Percentiles rank a stretch among this genome's conserved stretches.
phyloP scores from a whole-genome alignment of 1,284 basidiomycete genomes.

The Cutaneotrichosporon arboriforme region DNA sequence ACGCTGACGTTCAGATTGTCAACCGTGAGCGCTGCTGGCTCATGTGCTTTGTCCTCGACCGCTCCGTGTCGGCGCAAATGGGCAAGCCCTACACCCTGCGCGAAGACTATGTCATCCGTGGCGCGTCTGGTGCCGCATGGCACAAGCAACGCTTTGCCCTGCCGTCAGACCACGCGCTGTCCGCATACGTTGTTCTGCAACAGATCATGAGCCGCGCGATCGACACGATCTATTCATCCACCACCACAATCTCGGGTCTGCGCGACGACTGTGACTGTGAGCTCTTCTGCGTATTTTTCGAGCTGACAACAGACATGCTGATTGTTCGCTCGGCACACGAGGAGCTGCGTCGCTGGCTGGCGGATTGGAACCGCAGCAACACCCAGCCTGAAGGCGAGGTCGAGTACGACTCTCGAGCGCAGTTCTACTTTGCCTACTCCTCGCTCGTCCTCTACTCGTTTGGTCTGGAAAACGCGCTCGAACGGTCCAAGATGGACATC shows the following conservation, averaged over 20 bases:
- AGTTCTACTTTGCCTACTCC: slow-evolving; percentile 78
- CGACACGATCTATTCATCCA: slow-evolving; percentile 83
- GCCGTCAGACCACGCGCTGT: slow-evolving; percentile 54
- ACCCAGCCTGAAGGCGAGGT: not conserved
- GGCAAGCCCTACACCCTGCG: slow-evolving; percentile 50
- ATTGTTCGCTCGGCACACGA: slow-evolving; percentile 44
- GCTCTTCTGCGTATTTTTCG: slow-evolving; percentile 52
- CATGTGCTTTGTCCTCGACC: slow-evolving; percentile 81
- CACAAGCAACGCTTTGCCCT: slow-evolving; percentile 58
- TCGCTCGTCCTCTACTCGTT: slow-evolving; percentile 88
- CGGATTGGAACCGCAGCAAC: slow-evolving; percentile 26
- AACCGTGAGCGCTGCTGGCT: slow-evolving; percentile 94
- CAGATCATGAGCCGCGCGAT: slow-evolving; percentile 80
- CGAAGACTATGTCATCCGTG: slow-evolving; percentile 73
- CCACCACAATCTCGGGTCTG: slow-evolving; percentile 72
- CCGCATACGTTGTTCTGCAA: slow-evolving; percentile 61
- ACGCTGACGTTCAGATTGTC: slow-evolving; percentile 58
- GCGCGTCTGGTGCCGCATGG: slow-evolving; percentile 63
- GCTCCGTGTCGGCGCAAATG: slow-evolving; percentile 73
- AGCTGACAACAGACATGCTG: slow-evolving; percentile 42
- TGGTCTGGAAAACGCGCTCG: slow-evolving; percentile 86
- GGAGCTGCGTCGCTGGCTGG: slow-evolving; percentile 39
- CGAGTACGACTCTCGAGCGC: slow-evolving; percentile 46
- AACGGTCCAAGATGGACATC: slow-evolving; percentile 57
- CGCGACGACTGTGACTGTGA: slow-evolving; percentile 80